These are phyloP conservation scores for Linnemannia zychae DNA, from an alignment of 192 early-diverging fungal species.

Conservation along the genomic window DNA sequence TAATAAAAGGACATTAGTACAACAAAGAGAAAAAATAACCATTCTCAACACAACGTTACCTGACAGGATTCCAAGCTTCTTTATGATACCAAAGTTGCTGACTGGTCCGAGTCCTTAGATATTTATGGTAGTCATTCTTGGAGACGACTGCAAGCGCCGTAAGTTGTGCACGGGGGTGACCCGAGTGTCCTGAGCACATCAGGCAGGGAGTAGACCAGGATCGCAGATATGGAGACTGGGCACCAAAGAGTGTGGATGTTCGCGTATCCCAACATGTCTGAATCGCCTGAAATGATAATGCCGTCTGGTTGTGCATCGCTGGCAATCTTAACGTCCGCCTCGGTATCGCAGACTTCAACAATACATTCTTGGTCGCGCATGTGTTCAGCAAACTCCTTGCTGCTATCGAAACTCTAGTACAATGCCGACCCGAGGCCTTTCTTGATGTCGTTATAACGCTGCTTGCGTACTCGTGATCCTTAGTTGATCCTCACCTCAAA, in stretches of 20 bases:
- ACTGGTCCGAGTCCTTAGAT: background rate
- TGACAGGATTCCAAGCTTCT: background rate
- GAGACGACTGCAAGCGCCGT: slow-evolving; percentile 19
- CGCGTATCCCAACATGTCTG: slow-evolving; percentile 8
- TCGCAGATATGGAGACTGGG: background rate
- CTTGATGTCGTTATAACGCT: slow-evolving; percentile 1
- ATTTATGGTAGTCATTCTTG: slow-evolving; percentile 4
- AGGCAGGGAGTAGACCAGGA: background rate
- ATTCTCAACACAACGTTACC: background rate
- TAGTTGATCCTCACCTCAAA: background rate
- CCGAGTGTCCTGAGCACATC: background rate
- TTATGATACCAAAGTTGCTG: slow-evolving; percentile 6
- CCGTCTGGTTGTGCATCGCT: background rate
- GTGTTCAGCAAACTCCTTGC: background rate
- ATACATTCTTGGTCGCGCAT: background rate
- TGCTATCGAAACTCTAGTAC: background rate
- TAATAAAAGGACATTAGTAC: too few species aligned
- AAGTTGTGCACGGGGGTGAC: background rate
- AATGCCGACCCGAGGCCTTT: background rate
- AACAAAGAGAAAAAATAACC: slow-evolving; percentile 1
- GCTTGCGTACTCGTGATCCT: background rate
- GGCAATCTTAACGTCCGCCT: slow-evolving; percentile 11
- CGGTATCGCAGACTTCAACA: background rate
- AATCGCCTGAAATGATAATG: slow-evolving; percentile 2
- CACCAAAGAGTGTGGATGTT: background rate